phyloP scores from a whole-genome alignment of 306 rosid species.

The Vigna nakashimae region DNA sequence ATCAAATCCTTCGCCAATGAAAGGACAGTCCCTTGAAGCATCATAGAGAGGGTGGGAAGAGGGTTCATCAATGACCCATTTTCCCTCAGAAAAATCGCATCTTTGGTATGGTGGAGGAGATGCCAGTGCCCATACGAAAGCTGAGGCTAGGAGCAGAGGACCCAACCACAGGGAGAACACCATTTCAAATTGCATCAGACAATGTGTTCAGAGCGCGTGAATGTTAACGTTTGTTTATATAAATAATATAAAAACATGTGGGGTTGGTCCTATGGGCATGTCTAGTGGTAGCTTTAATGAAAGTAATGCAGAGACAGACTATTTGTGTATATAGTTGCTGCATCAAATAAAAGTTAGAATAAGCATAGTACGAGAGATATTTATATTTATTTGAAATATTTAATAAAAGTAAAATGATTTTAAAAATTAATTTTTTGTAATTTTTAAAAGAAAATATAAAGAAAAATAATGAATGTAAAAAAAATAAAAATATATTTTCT shows the following conservation, averaged over 20 bases:
- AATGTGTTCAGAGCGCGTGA: background rate
- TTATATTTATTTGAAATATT: too few relatives aligned
- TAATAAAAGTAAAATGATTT: too few relatives aligned
- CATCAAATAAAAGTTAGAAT: constrained; percentile 4
- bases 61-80: constrained; percentile 50
- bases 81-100: constrained; percentile 53
- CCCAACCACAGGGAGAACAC: background rate
- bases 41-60: constrained; percentile 54
- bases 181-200: constrained; percentile 38
- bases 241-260: background rate
- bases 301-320: background rate
- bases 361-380: too few relatives aligned
- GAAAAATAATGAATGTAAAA: too few relatives aligned
- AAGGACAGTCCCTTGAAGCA: constrained; percentile 48
- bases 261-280: background rate
- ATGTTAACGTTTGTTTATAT: background rate
- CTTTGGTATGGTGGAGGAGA: background rate
- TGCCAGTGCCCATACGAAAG: constrained; percentile 9
- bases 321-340: background rate
- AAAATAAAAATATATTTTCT: too few relatives aligned
- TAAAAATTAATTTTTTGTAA: too few relatives aligned
- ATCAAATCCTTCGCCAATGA: constrained; percentile 55
- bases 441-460: too few relatives aligned
- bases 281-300: constrained; percentile 22
- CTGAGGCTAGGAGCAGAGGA: background rate